Conservation (phyloP, 495 filamentous ascomycete species). For the Talaromyces nanjingensis region DNA sequence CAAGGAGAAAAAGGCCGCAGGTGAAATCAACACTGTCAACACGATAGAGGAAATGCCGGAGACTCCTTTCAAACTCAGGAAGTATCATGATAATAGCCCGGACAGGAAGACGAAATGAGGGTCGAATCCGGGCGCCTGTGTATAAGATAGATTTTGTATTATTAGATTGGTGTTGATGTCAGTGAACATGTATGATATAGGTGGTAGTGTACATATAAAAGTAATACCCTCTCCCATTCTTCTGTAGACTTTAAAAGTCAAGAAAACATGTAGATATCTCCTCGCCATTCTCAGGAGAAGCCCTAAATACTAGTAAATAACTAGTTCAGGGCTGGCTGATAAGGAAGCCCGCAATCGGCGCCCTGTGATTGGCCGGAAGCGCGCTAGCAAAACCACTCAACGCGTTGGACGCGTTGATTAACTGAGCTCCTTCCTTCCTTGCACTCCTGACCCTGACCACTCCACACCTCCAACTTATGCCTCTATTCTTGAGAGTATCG, state of each 20-base stretch:
- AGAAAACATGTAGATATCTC: too few species aligned
- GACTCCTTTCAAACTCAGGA: neutral
- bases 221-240: neutral
- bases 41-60: neutral
- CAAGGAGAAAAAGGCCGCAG: slow-evolving; percentile 6
- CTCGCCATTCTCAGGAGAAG: neutral
- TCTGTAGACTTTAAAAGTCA: too few species aligned
- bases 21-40: neutral
- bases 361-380: neutral
- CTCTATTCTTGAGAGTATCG: neutral
- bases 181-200: neutral
- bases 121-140: neutral
- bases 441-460: neutral
- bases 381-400: slow-evolving; percentile 3
- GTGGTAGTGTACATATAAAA: neutral
- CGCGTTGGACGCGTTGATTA: slow-evolving; percentile 7
- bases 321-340: too few species aligned
- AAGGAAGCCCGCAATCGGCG: neutral
- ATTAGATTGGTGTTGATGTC: neutral
- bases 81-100: neutral
- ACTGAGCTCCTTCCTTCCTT: neutral
- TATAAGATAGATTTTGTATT: neutral
- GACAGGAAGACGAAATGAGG: neutral
- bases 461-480: neutral
- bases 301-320: neutral